These are phyloP conservation scores for Candida khao-thaluensis DNA, from an alignment of 805 yeast genomes.

Conservation along the genomic window DNA sequence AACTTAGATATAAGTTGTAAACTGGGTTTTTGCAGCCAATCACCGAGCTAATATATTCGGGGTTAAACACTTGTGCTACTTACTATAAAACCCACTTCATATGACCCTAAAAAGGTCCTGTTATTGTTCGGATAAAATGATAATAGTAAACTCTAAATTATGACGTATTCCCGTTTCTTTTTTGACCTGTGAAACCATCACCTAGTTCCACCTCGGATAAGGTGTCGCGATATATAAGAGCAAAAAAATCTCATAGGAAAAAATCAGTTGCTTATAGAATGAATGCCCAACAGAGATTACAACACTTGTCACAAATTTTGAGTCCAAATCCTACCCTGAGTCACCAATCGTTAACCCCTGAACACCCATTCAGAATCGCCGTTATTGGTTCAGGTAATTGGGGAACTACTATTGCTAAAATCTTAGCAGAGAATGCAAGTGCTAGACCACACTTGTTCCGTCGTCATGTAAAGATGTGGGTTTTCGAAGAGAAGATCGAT, in stretches of 20 bases:
- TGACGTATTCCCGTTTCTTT: conserved; percentile 1
- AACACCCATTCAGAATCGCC: conserved; percentile 33
- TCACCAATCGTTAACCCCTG: conserved; percentile 19
- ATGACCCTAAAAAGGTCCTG: too few relatives aligned
- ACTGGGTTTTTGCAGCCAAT: conserved; percentile 1
- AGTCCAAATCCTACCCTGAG: conserved; percentile 19
- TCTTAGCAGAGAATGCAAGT: conserved; percentile 43
- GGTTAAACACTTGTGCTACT: too few relatives aligned
- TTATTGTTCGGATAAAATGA: too few relatives aligned
- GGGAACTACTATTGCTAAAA: conserved; percentile 49
- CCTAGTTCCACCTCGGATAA: conserved; percentile 8
- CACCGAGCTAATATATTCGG: background rate
- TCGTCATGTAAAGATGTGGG: conserved; percentile 46
- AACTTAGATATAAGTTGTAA: too few relatives aligned
- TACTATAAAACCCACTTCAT: too few relatives aligned
- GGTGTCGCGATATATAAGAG: background rate
- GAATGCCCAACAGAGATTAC: conserved; percentile 22
- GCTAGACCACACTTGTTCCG: conserved; percentile 39
- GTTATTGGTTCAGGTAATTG: conserved; percentile 48
- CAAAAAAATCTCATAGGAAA: conserved; percentile 1
- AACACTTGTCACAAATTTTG: conserved; percentile 28
- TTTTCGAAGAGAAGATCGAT: conserved; percentile 40
- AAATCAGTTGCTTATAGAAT: background rate
- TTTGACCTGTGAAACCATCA: conserved; percentile 5
- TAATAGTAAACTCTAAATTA: too few relatives aligned